Conservation (phyloP, 2,329 filamentous ascomycete genomes). For the Lecanicillium sp. region DNA sequence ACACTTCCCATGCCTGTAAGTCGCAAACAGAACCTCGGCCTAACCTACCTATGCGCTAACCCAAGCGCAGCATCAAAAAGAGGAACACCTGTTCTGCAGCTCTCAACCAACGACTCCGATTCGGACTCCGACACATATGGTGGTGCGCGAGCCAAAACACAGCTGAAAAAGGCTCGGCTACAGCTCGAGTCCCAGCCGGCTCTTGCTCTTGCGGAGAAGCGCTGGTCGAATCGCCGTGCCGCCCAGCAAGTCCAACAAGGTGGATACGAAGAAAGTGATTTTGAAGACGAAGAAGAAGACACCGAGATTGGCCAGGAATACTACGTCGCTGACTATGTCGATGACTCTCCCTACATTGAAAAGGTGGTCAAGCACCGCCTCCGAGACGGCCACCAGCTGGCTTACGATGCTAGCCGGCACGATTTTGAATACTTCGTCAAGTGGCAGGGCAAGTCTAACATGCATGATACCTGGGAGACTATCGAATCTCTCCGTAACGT, state of each 20-base stretch:
- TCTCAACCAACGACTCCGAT: constrained; percentile 53
- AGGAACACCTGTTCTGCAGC: constrained; percentile 45
- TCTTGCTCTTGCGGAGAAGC: constrained; percentile 68
- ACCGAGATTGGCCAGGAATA: constrained; percentile 52
- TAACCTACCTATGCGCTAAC: constrained; percentile 11
- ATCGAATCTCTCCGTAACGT: constrained; percentile 66
- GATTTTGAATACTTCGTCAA: constrained; percentile 93
- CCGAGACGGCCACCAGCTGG: constrained; percentile 57
- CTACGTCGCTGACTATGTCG: constrained; percentile 61
- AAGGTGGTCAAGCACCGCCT: constrained; percentile 81
- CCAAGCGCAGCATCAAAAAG: constrained; percentile 48
- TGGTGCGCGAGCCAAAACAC: constrained; percentile 60
- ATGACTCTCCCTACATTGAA: constrained; percentile 81
- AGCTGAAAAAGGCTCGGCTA: constrained; percentile 70
- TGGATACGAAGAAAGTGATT: constrained; percentile 59
- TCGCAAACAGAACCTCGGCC: constrained; percentile 10
- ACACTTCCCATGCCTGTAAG: constrained; percentile 57
- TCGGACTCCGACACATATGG: constrained; percentile 75
- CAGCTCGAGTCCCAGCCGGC: constrained; percentile 61
- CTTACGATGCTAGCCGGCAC: constrained; percentile 51
- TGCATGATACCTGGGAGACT: constrained; percentile 93
- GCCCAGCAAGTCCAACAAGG: constrained; percentile 63
- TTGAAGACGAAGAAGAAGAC: constrained; percentile 58
- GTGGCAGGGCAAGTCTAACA: constrained; percentile 92
- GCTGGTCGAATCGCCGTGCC: constrained; percentile 83